Evolutionary conservation across 768 basidiomycete genomes (phyloP).

Genomic region (Lentinula sp.): DNA sequence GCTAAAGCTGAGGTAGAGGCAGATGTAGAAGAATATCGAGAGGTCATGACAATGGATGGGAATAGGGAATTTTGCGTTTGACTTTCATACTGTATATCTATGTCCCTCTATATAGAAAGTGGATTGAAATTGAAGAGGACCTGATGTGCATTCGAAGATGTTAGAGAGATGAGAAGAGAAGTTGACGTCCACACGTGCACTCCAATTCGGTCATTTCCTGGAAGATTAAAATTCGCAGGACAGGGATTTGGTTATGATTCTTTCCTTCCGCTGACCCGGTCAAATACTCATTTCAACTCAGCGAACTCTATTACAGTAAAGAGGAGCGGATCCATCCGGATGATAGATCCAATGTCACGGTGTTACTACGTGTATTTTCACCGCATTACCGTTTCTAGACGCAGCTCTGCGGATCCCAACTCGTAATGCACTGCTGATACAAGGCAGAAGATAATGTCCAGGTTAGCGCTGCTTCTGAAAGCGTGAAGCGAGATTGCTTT

Average conservation of each 20-base stretch:
- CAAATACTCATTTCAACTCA: neutral
- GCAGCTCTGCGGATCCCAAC: conserved; percentile 1
- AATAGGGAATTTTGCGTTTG: neutral
- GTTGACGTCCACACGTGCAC: conserved; percentile 2
- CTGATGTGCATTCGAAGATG: neutral
- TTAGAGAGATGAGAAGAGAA: conserved; percentile 2
- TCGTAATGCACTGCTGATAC: neutral
- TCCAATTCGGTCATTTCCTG: conserved; percentile 3
- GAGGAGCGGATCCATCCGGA: neutral
- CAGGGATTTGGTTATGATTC: neutral
- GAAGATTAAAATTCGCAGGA: neutral
- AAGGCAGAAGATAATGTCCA: neutral
- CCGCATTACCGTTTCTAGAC: neutral
- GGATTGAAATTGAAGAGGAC: neutral
- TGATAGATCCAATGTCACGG: neutral
- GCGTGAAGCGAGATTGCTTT: neutral
- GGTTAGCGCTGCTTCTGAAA: neutral
- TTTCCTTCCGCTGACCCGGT: conserved; percentile 6
- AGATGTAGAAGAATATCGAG: neutral
- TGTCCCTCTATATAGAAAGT: conserved; percentile 3
- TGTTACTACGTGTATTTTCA: conserved; percentile 1
- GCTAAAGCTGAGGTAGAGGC: neutral
- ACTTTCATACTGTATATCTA: neutral
- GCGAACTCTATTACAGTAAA: neutral
- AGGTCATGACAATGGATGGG: neutral